These are phyloP conservation scores for Salix udensis DNA, from an alignment of 345 rosid species.

Conservation along the genomic window DNA sequence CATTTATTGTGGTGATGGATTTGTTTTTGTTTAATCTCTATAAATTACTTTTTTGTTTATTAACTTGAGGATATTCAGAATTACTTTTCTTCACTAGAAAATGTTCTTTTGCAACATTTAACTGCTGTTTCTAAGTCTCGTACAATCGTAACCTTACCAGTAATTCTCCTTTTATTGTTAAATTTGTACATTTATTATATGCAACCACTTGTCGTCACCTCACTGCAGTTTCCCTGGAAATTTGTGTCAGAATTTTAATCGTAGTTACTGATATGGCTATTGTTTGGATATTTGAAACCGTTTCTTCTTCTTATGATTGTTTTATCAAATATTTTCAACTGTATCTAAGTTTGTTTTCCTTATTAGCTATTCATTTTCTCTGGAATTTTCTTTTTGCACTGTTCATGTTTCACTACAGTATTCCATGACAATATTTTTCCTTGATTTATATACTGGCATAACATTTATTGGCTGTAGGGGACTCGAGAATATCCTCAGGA, in stretches of 20 bases:
- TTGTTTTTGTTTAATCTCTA: neutral
- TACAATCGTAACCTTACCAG: neutral
- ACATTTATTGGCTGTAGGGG: conserved; percentile 53
- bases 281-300: neutral
- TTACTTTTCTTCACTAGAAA: neutral
- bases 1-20: neutral
- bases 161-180: neutral
- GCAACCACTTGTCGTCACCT: neutral
- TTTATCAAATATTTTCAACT: neutral
- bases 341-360: neutral
- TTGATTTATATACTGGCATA: neutral
- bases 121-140: neutral
- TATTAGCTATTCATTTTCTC: neutral
- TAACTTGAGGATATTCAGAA: neutral
- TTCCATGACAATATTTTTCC: neutral
- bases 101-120: neutral
- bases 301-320: neutral
- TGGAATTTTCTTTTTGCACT: neutral
- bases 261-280: neutral
- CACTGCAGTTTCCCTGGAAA: neutral
- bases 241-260: neutral
- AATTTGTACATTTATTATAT: neutral
- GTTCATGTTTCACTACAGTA: neutral
- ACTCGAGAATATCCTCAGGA: conserved; percentile 75
- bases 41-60: neutral